A percentile compares a stretch with the other conserved stretches of the same genome.
phyloP scores from a whole-genome alignment of 306 rosid genomes.

The Castanea mollissima region DNA sequence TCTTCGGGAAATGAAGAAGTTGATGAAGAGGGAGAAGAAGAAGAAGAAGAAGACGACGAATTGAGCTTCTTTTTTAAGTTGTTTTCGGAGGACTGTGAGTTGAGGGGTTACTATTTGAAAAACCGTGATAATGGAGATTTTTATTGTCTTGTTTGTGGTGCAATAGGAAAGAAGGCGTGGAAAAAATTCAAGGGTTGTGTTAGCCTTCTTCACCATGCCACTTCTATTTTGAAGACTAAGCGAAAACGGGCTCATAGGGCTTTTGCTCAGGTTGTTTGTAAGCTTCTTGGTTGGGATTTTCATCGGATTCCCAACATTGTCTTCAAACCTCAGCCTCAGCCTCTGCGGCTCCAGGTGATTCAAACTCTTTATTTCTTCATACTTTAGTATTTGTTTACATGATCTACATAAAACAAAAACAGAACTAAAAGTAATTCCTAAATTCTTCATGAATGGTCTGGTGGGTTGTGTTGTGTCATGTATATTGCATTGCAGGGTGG shows the following conservation, averaged over 20 bases:
- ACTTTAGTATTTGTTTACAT: background rate
- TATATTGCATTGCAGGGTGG: conserved; percentile 13
- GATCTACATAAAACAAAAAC: background rate
- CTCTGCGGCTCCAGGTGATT: conserved; percentile 21
- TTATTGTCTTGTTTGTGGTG: conserved; percentile 71
- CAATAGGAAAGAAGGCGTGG: conserved; percentile 50
- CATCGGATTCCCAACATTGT: conserved; percentile 41
- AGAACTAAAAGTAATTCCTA: no score
- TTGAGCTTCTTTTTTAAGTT: conserved; percentile 45
- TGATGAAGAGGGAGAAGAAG: background rate
- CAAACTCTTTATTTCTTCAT: background rate
- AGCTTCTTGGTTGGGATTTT: conserved; percentile 65
- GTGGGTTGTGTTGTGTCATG: no score
- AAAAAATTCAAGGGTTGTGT: conserved; percentile 54
- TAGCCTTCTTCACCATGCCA: conserved; percentile 58
- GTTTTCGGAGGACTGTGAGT: conserved; percentile 42
- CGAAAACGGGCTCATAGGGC: conserved; percentile 58
- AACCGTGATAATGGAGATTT: conserved; percentile 50
- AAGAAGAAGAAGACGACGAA: conserved; percentile 27
- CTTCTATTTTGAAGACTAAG: conserved; percentile 36
- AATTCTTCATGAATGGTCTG: no score
- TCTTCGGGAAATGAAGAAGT: no score
- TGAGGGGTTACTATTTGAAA: conserved; percentile 58
- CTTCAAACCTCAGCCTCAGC: conserved; percentile 1
- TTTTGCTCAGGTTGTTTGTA: conserved; percentile 56